Evolutionary conservation across 2,329 filamentous ascomycete genomes (phyloP), one percentile per base, ranked within the genome.

Genomic region (Xylaria multiplex): DNA sequence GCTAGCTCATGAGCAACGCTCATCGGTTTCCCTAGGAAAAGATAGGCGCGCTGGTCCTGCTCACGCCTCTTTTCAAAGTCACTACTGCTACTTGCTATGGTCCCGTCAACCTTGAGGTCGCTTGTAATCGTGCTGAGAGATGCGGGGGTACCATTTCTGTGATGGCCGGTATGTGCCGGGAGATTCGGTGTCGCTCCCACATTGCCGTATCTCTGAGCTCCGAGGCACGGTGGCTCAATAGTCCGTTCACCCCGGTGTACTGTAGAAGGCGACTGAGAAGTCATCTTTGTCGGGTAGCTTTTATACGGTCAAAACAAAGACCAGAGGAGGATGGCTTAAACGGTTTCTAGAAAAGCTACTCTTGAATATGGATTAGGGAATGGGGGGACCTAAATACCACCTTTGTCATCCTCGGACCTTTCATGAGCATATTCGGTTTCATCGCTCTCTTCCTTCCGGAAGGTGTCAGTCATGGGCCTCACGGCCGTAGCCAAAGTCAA

Each of bases 11-110:
- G 73, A 43, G 61, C 40, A 24, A 73, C 49, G 30, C 70, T 69
- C 73, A 76, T 76, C 22, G 74, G 74, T 43, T 66, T 68, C 7
- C 68, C 65, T 14, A 76, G 67, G 61, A 76, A 76, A 30, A 75
- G 67, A 56, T 72, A 70, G 3, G 71, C 62, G 43, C 74, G 71
- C 27, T 67, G 67, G 48, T 71, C 62, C 42, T 37, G 66, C 37
- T 59, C 49, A 48, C 19, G 45, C 16, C 49, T 66, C 59, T 69
- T 72, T 50, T 74, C 71, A 35, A 71, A 49, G 46, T 75, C 72
- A 52, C 58, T 67, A 53, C 70, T 71, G 30, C 65, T 63, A 27
- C 66, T 67, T 48, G 70, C 71, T 42, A 66, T 67, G 37, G 59
- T 65, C 35, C 69, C 68, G 55, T 67, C 66, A 40, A 54, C 24